These are phyloP conservation scores for Mycena belliarum DNA, from an alignment of 768 basidiomycete genomes.

Conservation along the genomic window DNA sequence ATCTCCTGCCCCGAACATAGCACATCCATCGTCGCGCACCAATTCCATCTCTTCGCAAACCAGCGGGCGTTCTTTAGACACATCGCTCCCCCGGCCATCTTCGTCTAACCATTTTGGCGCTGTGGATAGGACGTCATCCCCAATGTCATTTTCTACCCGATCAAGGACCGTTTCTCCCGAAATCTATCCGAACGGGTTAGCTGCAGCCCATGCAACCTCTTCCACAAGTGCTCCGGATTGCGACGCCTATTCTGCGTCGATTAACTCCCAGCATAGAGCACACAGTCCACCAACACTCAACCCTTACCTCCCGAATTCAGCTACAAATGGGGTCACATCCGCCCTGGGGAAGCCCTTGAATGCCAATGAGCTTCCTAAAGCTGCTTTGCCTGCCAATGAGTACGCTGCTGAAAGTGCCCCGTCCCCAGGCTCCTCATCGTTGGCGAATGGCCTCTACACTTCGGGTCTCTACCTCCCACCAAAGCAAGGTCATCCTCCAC, in stretches of 20 bases:
- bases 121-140: constrained; percentile 3
- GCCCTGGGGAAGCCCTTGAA: constrained; percentile 25
- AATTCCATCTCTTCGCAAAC: constrained; percentile 16
- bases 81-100: not conserved
- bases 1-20: constrained; percentile 6
- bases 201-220: not conserved
- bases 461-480: constrained; percentile 22
- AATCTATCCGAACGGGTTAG: constrained; percentile 10
- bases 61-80: constrained; percentile 6
- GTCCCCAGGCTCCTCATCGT: not conserved
- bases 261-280: constrained; percentile 29
- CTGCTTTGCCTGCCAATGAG: constrained; percentile 10
- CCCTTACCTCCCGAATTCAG: constrained; percentile 38
- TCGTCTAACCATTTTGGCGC: not conserved
- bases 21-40: constrained; percentile 1
- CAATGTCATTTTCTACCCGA: constrained; percentile 5
- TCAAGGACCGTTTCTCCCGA: constrained; percentile 5
- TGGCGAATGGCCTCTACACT: constrained; percentile 26
- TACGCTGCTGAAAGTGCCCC: not conserved
- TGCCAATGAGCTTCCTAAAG: constrained; percentile 18
- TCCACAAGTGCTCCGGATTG: not conserved
- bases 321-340: constrained; percentile 33
- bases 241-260: constrained; percentile 15
- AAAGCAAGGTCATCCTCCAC: not conserved
- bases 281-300: constrained; percentile 17